Conservation (phyloP, 2,329 filamentous ascomycete genomes). For the Ilyonectria sp. region DNA sequence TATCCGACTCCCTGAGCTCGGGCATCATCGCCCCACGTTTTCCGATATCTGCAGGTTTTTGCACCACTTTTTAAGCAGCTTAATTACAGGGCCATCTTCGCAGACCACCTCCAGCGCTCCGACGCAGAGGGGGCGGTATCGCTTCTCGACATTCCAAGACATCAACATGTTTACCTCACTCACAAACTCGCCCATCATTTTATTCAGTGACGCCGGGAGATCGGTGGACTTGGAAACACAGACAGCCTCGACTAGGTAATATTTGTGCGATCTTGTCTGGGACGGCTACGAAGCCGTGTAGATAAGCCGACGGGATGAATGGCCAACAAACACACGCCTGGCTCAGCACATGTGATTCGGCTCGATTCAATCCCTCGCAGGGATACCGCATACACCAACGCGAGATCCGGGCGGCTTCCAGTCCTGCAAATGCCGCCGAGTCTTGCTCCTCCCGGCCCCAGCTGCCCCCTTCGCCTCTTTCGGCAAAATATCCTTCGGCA, state of each 20-base stretch:
- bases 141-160: slow-evolving; percentile 8
- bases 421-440: background rate
- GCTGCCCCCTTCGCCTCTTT: no score
- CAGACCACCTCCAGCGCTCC: no score
- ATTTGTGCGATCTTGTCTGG: background rate
- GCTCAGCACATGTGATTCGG: slow-evolving; percentile 1
- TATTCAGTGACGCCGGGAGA: background rate
- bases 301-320: background rate
- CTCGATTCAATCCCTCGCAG: background rate
- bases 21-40: background rate
- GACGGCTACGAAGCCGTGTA: background rate
- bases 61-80: background rate
- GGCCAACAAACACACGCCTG: background rate
- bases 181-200: background rate
- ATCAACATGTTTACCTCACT: background rate
- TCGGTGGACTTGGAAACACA: slow-evolving; percentile 8
- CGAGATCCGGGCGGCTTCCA: background rate
- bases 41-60: background rate
- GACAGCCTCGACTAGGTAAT: background rate
- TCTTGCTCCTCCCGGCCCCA: background rate
- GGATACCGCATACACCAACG: slow-evolving; percentile 6
- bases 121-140: background rate
- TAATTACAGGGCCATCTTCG: background rate
- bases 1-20: slow-evolving; percentile 9
- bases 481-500: no score